Percentiles rank a stretch among this genome's conserved stretches.
Conservation (phyloP, 257 asterid species). For the Jasminum sambac region DNA sequence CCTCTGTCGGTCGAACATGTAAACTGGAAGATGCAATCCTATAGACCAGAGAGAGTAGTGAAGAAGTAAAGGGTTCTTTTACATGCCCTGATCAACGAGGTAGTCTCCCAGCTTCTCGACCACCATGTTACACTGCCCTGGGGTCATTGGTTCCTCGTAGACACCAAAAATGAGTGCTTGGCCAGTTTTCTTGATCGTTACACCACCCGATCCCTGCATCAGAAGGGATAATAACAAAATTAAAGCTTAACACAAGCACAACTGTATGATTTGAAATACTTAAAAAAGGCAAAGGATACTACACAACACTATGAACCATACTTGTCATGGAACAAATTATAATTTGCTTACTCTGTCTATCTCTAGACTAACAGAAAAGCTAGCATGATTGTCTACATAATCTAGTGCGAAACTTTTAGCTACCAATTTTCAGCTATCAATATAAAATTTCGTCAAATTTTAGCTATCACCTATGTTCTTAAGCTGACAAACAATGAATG, state of each 20-base stretch:
- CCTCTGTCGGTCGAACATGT: not conserved
- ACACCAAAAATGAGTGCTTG: slow-evolving; percentile 35
- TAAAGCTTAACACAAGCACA: too few relatives aligned
- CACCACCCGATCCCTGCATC: slow-evolving; percentile 34
- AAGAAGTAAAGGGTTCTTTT: not conserved
- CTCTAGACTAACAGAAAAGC: too few relatives aligned
- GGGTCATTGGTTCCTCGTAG: slow-evolving; percentile 40
- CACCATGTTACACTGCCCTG: slow-evolving; percentile 38
- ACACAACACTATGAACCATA: too few relatives aligned
- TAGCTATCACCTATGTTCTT: not conserved
- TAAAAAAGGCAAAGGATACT: too few relatives aligned
- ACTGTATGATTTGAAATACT: too few relatives aligned
- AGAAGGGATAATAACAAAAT: not conserved
- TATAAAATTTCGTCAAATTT: too few relatives aligned
- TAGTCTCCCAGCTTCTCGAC: slow-evolving; percentile 41
- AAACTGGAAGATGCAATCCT: not conserved
- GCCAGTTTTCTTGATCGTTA: slow-evolving; percentile 33
- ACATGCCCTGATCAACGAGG: slow-evolving; percentile 34
- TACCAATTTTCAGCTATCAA: too few relatives aligned
- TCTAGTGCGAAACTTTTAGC: too few relatives aligned
- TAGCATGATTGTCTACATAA: too few relatives aligned
- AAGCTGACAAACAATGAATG: not conserved
- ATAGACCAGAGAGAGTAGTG: not conserved
- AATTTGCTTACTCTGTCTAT: too few relatives aligned
- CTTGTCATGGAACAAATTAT: too few relatives aligned